Conservation (phyloP, 495 filamentous ascomycete species). For the Xylaria intraflava region DNA sequence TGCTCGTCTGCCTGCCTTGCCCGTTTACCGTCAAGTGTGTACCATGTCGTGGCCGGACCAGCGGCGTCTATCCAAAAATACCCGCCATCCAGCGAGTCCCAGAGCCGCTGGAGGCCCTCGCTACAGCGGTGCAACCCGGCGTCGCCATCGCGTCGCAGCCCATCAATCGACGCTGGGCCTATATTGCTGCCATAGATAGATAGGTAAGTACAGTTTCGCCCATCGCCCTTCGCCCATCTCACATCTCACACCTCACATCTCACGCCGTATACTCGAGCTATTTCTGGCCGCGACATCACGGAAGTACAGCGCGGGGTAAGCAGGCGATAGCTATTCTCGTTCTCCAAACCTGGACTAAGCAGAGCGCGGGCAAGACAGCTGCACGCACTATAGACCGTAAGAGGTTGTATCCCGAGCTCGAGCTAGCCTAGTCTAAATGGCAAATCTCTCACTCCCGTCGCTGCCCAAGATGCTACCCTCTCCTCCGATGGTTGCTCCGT, state of each 20-base stretch:
- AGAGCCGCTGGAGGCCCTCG: slow-evolving; percentile 11
- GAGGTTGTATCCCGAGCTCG: background rate
- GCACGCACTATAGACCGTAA: too few species aligned
- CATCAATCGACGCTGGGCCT: too few species aligned
- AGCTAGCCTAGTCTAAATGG: too few species aligned
- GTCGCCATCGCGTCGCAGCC: background rate
- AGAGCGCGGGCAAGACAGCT: background rate
- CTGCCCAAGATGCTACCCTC: background rate
- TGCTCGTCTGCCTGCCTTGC: too few species aligned
- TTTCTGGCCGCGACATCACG: background rate
- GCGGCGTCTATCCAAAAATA: slow-evolving; percentile 11
- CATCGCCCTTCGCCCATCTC: too few species aligned
- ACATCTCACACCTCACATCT: too few species aligned
- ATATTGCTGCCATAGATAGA: too few species aligned
- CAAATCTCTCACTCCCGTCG: background rate
- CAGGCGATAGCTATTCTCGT: background rate
- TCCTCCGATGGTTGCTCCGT: background rate
- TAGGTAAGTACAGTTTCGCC: too few species aligned
- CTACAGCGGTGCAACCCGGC: slow-evolving; percentile 8
- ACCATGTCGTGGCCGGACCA: too few species aligned
- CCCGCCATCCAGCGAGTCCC: slow-evolving; percentile 6
- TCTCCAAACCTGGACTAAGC: background rate
- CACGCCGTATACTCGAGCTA: background rate
- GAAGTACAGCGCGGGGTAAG: slow-evolving; percentile 7
- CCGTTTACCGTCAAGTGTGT: too few species aligned